phyloP scores from a whole-genome alignment of 106 monocot genomes.

The Dendrobium catenatum region DNA sequence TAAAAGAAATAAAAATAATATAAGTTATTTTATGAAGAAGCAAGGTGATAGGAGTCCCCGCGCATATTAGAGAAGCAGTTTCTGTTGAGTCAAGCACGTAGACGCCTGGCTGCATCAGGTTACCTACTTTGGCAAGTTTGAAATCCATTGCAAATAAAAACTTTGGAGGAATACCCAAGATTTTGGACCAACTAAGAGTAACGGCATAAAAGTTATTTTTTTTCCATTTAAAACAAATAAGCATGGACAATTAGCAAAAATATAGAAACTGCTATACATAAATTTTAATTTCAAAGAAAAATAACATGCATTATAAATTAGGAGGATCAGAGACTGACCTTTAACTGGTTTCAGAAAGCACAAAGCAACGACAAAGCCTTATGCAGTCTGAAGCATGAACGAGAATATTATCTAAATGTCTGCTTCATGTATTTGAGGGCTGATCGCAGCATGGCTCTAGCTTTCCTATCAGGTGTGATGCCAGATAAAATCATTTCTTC shows the following conservation, averaged over 20 bases:
- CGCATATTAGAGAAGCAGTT: too few relatives aligned
- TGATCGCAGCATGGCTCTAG: constrained; percentile 28
- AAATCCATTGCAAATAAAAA: too few relatives aligned
- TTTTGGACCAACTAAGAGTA: not conserved
- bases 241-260: not conserved
- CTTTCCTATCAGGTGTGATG: constrained; percentile 24
- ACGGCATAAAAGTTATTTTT: not conserved
- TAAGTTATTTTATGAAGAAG: too few relatives aligned
- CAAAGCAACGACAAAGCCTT: not conserved
- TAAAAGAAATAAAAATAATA: too few relatives aligned
- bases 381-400: not conserved
- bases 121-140: too few relatives aligned
- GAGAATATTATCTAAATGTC: constrained; percentile 10
- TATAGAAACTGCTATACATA: not conserved
- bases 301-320: not conserved
- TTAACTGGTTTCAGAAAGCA: not conserved
- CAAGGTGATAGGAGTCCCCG: too few relatives aligned
- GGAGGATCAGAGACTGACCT: not conserved
- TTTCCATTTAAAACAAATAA: not conserved
- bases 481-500: constrained; percentile 27
- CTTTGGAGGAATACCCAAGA: too few relatives aligned
- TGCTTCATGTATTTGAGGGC: constrained; percentile 29
- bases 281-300: not conserved
- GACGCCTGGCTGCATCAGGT: too few relatives aligned
- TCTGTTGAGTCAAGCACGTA: too few relatives aligned